phyloP scores from a whole-genome alignment of 768 basidiomycete species.

The Coprinopsis marcescibilis region DNA sequence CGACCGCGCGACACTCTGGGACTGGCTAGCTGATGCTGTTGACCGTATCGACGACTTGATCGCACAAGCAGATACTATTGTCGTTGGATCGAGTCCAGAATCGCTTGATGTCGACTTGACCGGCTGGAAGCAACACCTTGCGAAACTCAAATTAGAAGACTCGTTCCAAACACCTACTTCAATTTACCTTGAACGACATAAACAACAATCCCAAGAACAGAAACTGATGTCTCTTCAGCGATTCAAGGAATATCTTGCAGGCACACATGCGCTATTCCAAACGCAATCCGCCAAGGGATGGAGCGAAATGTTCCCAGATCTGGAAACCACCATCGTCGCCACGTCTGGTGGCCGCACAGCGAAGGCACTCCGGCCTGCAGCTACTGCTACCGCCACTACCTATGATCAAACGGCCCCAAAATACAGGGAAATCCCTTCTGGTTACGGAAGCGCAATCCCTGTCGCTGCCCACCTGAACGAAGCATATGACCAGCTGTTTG shows the following conservation, averaged over 20 bases:
- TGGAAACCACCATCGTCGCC: slow-evolving; percentile 15
- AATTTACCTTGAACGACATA: too few species aligned
- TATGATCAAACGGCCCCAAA: too few species aligned
- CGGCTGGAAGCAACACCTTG: slow-evolving; percentile 12
- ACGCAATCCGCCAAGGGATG: slow-evolving; percentile 37
- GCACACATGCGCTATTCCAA: slow-evolving; percentile 27
- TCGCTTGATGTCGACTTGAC: neutral
- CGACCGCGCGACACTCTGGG: slow-evolving; percentile 25
- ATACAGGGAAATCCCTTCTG: too few species aligned
- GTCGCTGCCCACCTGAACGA: slow-evolving; percentile 29
- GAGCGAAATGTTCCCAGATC: slow-evolving; percentile 32
- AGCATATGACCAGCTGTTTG: slow-evolving; percentile 49
- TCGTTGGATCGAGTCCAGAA: neutral
- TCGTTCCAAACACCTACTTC: too few species aligned
- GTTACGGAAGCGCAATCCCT: slow-evolving; percentile 21
- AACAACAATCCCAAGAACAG: slow-evolving; percentile 7
- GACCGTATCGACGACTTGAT: slow-evolving; percentile 18
- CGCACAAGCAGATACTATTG: slow-evolving; percentile 14
- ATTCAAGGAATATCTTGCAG: slow-evolving; percentile 26
- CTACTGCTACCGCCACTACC: too few species aligned
- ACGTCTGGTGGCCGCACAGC: too few species aligned
- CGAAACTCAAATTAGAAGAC: slow-evolving; percentile 8
- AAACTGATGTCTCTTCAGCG: slow-evolving; percentile 20
- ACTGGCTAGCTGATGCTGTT: slow-evolving; percentile 34
- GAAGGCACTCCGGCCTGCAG: too few species aligned